Conservation (phyloP, 2,329 filamentous ascomycete genomes). For the Apiospora kogelbergensis region DNA sequence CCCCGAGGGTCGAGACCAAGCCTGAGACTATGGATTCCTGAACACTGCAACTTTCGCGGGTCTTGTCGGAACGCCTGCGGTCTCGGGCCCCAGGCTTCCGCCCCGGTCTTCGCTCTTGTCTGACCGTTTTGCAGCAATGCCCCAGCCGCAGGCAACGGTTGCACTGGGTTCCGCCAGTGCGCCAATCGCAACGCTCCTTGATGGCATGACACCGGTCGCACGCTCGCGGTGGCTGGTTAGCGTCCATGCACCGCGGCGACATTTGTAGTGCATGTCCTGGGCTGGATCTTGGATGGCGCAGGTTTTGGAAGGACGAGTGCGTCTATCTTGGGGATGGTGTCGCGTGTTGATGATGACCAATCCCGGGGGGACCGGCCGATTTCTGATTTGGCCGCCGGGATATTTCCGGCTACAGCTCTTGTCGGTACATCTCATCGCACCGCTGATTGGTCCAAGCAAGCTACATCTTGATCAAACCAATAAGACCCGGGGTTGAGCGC, state of each 20-base stretch:
- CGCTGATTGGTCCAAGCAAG: not conserved
- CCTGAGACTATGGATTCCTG: too few species aligned
- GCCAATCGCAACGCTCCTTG: constrained; percentile 26
- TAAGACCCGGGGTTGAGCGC: not conserved
- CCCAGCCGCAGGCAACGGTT: constrained; percentile 23
- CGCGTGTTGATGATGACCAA: not conserved
- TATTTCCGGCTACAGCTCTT: not conserved
- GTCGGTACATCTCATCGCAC: not conserved
- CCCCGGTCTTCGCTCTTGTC: not conserved
- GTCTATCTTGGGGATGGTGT: not conserved
- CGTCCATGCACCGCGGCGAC: not conserved
- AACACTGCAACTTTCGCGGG: not conserved
- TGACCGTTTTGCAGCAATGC: constrained; percentile 17
- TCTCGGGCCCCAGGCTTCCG: not conserved
- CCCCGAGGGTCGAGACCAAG: not conserved
- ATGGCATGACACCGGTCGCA: constrained; percentile 27
- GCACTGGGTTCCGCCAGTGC: constrained; percentile 14
- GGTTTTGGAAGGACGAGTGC: not conserved
- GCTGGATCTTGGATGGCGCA: not conserved
- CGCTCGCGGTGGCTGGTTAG: not conserved
- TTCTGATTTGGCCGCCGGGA: not conserved
- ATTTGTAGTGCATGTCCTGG: not conserved
- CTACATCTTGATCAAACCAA: too few species aligned
- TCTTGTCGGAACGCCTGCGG: not conserved
- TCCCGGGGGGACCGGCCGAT: not conserved